Evolutionary conservation across 2,329 filamentous ascomycete species (phyloP).

Genomic region (Alternaria incomplexa): DNA sequence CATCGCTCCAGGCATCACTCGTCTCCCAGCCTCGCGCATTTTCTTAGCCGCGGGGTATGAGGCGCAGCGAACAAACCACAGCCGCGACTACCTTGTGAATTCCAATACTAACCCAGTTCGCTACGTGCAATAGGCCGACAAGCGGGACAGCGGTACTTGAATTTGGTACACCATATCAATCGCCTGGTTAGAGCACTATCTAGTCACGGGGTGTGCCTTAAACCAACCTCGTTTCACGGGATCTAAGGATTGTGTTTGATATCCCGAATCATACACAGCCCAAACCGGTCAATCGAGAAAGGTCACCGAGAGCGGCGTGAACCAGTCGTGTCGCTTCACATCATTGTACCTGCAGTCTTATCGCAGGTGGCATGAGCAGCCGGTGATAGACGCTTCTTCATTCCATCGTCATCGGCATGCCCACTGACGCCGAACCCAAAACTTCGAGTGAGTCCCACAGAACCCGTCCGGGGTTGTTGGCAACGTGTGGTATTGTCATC

Average conservation of each 20-base stretch:
- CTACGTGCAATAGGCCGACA: conserved; percentile 29
- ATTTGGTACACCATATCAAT: conserved; percentile 18
- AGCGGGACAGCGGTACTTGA: conserved; percentile 24
- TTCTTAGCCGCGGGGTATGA: conserved; percentile 10
- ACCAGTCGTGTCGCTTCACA: neutral
- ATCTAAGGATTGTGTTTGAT: neutral
- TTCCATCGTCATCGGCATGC: conserved; percentile 37
- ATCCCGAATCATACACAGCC: conserved; percentile 20
- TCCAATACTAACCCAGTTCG: conserved; percentile 23
- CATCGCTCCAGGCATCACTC: conserved; percentile 30
- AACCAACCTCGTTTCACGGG: neutral
- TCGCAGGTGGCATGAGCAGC: conserved; percentile 28
- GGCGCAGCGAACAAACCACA: conserved; percentile 30
- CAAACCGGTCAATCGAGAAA: conserved; percentile 7
- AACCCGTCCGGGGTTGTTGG: conserved; percentile 28
- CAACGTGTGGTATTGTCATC: conserved; percentile 35
- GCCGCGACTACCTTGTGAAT: conserved; percentile 6
- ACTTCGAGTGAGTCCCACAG: conserved; percentile 34
- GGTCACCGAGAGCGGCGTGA: neutral
- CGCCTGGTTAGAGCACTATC: conserved; percentile 24
- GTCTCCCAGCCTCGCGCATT: conserved; percentile 32
- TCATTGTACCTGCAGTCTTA: neutral
- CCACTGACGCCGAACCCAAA: conserved; percentile 35
- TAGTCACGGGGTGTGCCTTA: conserved; percentile 7
- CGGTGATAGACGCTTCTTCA: conserved; percentile 23